phyloP scores from a whole-genome alignment of 1,139 yeast genomes.

The Ogataea hybrid region DNA sequence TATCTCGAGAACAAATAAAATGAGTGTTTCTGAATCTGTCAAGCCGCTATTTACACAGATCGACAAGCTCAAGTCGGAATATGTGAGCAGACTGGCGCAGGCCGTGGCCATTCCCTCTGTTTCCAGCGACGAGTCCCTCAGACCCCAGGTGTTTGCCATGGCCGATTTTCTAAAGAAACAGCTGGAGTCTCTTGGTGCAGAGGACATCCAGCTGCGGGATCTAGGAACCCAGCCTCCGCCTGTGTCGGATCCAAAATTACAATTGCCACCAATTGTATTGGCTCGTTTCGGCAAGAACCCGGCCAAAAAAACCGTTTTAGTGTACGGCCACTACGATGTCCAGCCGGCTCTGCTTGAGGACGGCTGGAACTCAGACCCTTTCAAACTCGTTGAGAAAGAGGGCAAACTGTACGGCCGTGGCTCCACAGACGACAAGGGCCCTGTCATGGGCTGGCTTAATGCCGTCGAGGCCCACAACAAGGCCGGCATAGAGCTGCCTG shows the following conservation, averaged over 20 bases:
- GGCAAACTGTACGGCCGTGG: constrained; percentile 88
- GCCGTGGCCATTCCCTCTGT: constrained; percentile 96
- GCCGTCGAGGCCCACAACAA: constrained; percentile 86
- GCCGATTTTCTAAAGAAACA: constrained; percentile 76
- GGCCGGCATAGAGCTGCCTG: constrained; percentile 86
- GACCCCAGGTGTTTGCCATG: constrained; percentile 81
- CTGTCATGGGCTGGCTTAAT: constrained; percentile 96
- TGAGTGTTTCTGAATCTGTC: constrained; percentile 30
- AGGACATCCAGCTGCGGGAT: constrained; percentile 76
- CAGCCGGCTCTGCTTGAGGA: constrained; percentile 93
- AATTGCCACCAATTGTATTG: constrained; percentile 89
- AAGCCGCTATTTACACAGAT: constrained; percentile 50
- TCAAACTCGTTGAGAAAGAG: constrained; percentile 60
- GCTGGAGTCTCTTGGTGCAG: constrained; percentile 68
- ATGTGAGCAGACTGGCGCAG: constrained; percentile 63
- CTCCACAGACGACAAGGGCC: constrained; percentile 96
- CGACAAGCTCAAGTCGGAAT: constrained; percentile 67
- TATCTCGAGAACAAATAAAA: constrained; percentile 9
- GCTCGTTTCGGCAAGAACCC: constrained; percentile 85
- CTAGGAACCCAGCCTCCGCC: constrained; percentile 92
- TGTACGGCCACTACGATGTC: constrained; percentile 97
- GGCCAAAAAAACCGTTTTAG: constrained; percentile 76
- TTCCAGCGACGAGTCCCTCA: constrained; percentile 81
- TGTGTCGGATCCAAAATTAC: constrained; percentile 57
- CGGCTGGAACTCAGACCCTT: constrained; percentile 96